phyloP scores from a whole-genome alignment of 805 yeast species.

The Pichia eremophila region DNA sequence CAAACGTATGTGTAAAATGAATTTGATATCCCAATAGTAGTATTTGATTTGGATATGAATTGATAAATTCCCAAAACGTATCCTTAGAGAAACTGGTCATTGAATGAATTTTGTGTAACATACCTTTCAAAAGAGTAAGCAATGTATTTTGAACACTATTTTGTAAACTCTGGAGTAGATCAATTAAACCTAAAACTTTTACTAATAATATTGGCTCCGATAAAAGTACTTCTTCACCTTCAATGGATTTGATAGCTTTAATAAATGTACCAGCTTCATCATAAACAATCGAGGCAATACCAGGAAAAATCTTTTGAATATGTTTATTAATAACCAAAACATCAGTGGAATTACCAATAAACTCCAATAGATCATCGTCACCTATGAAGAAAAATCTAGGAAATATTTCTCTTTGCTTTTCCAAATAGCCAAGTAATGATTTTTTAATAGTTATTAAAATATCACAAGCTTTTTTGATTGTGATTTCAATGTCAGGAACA shows the following conservation, averaged over 20 bases:
- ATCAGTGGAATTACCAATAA: constrained; percentile 58
- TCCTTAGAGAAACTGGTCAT: not conserved
- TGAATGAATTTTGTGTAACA: not conserved
- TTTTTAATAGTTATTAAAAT: constrained; percentile 49
- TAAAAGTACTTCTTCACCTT: constrained; percentile 50
- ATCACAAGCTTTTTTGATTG: constrained; percentile 43
- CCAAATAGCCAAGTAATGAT: constrained; percentile 70
- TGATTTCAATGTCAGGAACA: constrained; percentile 37
- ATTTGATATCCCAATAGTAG: constrained; percentile 46
- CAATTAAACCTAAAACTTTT: constrained; percentile 37
- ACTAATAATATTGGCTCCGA: constrained; percentile 33
- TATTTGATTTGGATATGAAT: constrained; percentile 45
- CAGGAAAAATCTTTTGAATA: constrained; percentile 63
- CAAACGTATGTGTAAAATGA: constrained; percentile 40
- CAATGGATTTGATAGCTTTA: constrained; percentile 46
- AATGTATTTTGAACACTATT: constrained; percentile 29
- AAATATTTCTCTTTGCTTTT: constrained; percentile 64
- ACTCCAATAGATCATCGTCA: constrained; percentile 78
- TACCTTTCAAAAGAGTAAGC: not conserved
- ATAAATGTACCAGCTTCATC: constrained; percentile 20
- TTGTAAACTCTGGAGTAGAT: constrained; percentile 59
- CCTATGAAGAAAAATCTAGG: constrained; percentile 85
- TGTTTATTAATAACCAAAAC: constrained; percentile 42
- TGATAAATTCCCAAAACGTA: not conserved
- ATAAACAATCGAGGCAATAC: constrained; percentile 37